Evolutionary conservation across 1,284 basidiomycete genomes (phyloP), one percentile per base, ranked within the genome.

Genomic region (Papiliotrema flavescens): DNA sequence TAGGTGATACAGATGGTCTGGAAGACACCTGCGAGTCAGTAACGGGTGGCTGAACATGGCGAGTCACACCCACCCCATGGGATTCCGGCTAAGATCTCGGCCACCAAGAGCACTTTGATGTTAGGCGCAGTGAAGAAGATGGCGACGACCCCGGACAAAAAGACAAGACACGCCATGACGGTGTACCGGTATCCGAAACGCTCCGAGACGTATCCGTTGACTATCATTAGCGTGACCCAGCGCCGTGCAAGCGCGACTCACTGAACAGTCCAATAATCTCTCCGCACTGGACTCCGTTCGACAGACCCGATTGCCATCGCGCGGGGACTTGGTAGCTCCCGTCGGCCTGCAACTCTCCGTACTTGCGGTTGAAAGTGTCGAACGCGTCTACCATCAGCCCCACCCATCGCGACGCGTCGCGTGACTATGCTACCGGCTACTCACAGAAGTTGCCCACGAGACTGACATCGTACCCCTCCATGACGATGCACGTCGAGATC

Each of bases 271-370:
- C 79, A 35, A 79, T 67, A 58, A 80, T 77, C 55, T 74, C 64
- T 28, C 76, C 76, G 47, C 63, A 63, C 37, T 71, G 68, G 7
- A 69, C 70, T 47, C 71, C 75, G 59, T 78, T 78, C 15, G 65
- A 67, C 22, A 80, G 66, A 41, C 78, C 79, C 9, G 77, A 67
- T 56, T 80, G 79, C 79, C 79, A 81, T 22, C 70, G 58, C 0
- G 80, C 77, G 0, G 78, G 65, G 17, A 81, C 67, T 49, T 76
- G 68, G 56, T 76, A 80, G 14, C 66, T 64, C 34, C 73, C 73
- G 37, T 71, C 59, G 2, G 61, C 47, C 45, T 64, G 58, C n/a
- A 68, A 55, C 17, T 55, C 47, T 36, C 75, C 75, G 60, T 66
- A 77, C 49, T 70, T 69, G 37, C 62, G 28, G 56, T 73, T 71